phyloP scores from a whole-genome alignment of 495 filamentous ascomycete genomes.

The Pyronema domesticum region DNA sequence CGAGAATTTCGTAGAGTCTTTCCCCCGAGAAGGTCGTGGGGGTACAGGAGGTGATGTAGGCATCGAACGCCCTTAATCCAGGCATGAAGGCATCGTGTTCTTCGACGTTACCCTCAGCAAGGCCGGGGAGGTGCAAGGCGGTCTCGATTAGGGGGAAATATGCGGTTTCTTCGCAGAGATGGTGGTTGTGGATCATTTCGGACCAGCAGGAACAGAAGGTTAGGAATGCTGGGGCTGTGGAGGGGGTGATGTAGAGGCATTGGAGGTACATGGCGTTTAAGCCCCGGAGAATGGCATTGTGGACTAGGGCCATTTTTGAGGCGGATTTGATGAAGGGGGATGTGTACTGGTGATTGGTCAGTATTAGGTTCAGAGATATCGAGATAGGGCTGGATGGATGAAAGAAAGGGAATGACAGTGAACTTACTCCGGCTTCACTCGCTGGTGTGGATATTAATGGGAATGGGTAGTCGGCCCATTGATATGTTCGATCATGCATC shows the following conservation, averaged over 20 bases:
- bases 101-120: constrained; percentile 20
- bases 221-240: constrained; percentile 19
- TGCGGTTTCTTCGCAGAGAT: constrained; percentile 25
- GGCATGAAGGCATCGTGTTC: constrained; percentile 21
- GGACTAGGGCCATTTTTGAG: constrained; percentile 22
- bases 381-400: neutral
- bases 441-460: constrained; percentile 21
- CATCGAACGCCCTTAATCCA: constrained; percentile 12
- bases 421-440: constrained; percentile 16
- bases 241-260: constrained; percentile 16
- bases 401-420: constrained; percentile 1
- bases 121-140: constrained; percentile 15
- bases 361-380: neutral
- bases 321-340: constrained; percentile 19
- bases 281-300: constrained; percentile 23
- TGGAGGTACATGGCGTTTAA: constrained; percentile 25
- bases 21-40: constrained; percentile 10
- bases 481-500: too few species aligned
- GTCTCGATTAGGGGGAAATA: constrained; percentile 26
- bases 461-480: constrained; percentile 22
- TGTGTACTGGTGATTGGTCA: constrained; percentile 6
- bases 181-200: constrained; percentile 27
- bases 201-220: constrained; percentile 27
- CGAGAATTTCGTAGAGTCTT: constrained; percentile 10
- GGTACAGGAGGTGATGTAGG: constrained; percentile 8